Conservation (phyloP, 768 basidiomycete species). For the Kwoniella bestiolae region DNA sequence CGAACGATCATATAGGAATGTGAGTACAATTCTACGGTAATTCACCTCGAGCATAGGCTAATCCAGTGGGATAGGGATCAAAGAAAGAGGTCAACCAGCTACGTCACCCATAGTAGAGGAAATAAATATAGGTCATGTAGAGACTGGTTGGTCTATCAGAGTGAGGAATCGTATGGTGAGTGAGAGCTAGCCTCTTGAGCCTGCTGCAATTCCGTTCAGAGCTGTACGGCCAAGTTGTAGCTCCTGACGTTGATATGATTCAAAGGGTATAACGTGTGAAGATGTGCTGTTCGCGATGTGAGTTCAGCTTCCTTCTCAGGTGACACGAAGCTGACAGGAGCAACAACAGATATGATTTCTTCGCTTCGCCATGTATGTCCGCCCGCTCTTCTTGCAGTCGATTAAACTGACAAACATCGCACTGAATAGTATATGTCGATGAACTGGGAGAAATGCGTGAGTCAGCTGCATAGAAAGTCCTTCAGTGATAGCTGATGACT, state of each 20-base stretch:
- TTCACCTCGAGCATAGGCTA: neutral
- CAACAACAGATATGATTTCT: slow-evolving; percentile 52
- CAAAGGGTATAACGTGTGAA: slow-evolving; percentile 55
- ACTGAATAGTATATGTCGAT: slow-evolving; percentile 51
- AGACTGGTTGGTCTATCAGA: slow-evolving; percentile 55
- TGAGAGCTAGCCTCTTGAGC: too few relatives aligned
- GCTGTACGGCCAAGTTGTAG: neutral
- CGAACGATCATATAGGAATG: slow-evolving; percentile 48
- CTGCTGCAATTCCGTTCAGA: neutral
- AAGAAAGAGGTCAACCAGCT: slow-evolving; percentile 57
- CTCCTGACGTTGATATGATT: neutral
- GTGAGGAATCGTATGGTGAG: slow-evolving; percentile 56
- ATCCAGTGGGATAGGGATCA: slow-evolving; percentile 46
- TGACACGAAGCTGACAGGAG: neutral
- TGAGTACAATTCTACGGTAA: slow-evolving; percentile 18
- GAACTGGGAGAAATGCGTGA: slow-evolving; percentile 56
- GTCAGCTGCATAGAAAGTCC: slow-evolving; percentile 6
- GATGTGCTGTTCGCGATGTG: slow-evolving; percentile 56
- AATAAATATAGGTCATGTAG: slow-evolving; percentile 54
- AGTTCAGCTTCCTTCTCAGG: slow-evolving; percentile 13
- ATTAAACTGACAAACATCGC: too few relatives aligned
- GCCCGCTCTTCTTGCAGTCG: too few relatives aligned
- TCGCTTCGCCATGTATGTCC: slow-evolving; percentile 53
- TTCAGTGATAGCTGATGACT: too few relatives aligned
- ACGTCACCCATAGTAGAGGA: slow-evolving; percentile 57